Percentiles rank a stretch among this genome's conserved stretches.
Evolutionary conservation across 371 early-diverging fungal species (phyloP).

Genomic region (Basidiobolus meristosporus): DNA sequence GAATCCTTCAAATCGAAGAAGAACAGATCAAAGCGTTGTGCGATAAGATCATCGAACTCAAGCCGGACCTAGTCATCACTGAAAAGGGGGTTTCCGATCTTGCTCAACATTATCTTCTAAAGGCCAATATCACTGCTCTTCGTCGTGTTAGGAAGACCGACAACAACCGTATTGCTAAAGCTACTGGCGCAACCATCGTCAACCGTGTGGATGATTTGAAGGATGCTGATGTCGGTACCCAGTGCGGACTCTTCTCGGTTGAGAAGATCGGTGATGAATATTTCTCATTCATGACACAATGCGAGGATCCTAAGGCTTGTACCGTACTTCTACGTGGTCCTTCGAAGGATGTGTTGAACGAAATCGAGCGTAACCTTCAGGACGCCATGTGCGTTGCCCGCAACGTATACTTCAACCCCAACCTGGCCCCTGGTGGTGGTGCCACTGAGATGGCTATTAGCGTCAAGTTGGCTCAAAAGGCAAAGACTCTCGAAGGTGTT

Average conservation of each 20-base stretch:
- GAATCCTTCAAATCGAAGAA: slow-evolving; percentile 97
- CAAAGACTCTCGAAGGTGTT: slow-evolving; percentile 77
- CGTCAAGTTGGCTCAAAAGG: slow-evolving; percentile 72
- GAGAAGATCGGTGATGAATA: slow-evolving; percentile 98
- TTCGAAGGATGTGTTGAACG: slow-evolving; percentile 95
- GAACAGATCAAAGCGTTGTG: slow-evolving; percentile 96
- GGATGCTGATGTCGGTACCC: slow-evolving; percentile 87
- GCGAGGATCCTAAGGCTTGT: slow-evolving; percentile 97
- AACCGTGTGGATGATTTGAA: slow-evolving; percentile 94
- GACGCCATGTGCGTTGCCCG: slow-evolving; percentile 99
- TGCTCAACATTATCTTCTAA: slow-evolving; percentile 95
- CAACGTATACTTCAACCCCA: slow-evolving; percentile 90
- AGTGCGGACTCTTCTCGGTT: slow-evolving; percentile 90
- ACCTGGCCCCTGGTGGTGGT: slow-evolving; percentile 97
- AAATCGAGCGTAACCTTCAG: slow-evolving; percentile 98
- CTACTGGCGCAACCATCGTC: slow-evolving; percentile 95
- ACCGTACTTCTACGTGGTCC: slow-evolving; percentile 97
- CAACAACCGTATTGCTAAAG: slow-evolving; percentile 96
- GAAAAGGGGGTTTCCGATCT: slow-evolving; percentile 99
- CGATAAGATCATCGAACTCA: slow-evolving; percentile 85
- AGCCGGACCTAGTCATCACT: slow-evolving; percentile 97
- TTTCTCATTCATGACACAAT: slow-evolving; percentile 88
- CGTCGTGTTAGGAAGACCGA: slow-evolving; percentile 98
- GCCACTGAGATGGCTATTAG: slow-evolving; percentile 98
- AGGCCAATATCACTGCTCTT: slow-evolving; percentile 95